Evolutionary conservation across 2,329 filamentous ascomycete genomes (phyloP), one percentile per base, ranked within the genome.

Genomic region (Purpureocillium takamizusanense): DNA sequence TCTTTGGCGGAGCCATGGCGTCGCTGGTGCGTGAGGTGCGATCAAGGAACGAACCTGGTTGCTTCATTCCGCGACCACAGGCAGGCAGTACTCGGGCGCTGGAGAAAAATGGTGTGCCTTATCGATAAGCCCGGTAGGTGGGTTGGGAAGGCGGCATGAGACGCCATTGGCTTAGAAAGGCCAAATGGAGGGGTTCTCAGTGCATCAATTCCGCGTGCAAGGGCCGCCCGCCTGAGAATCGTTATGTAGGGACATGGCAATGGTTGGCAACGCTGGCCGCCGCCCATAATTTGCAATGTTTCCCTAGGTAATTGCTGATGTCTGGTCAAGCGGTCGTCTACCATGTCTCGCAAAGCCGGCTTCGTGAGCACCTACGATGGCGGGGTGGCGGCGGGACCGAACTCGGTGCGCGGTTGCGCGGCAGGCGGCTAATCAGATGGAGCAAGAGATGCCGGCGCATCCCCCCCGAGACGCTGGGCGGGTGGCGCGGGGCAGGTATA

Each of bases 1-100:
- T 74, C 54, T 83, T 86, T 53, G 81, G 74, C 31, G 76, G 67
- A 1, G 79, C 61, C 83, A 88, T 87, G 28, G 23, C 32, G 33
- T 28, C 15, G 27, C 14, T 25, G 15, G 14, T 4, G 28, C 17
- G 15, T 14, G 14, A 7, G 15, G 14, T 11, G 4, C 13, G 16
- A 34, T 11, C 32, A 33, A 14, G 13, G 15, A 14, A 9, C 7
- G 15, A 12, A 28, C 8, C 25, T 7, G 12, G 25, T 28, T 28
- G 25, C 8, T 8, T 12, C 7, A 28, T n/a, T n/a, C n/a, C n/a
- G n/a, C n/a, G n/a, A n/a, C n/a, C n/a, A n/a, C n/a, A n/a, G n/a
- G n/a, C n/a, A n/a, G n/a, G n/a, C n/a, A n/a, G n/a, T n/a, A n/a
- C n/a, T n/a, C n/a, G n/a, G n/a, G n/a, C n/a, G n/a, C n/a, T n/a